These are phyloP conservation scores for Colletotrichum euphorbiae DNA, from an alignment of 2,329 filamentous ascomycete genomes.

Conservation along the genomic window DNA sequence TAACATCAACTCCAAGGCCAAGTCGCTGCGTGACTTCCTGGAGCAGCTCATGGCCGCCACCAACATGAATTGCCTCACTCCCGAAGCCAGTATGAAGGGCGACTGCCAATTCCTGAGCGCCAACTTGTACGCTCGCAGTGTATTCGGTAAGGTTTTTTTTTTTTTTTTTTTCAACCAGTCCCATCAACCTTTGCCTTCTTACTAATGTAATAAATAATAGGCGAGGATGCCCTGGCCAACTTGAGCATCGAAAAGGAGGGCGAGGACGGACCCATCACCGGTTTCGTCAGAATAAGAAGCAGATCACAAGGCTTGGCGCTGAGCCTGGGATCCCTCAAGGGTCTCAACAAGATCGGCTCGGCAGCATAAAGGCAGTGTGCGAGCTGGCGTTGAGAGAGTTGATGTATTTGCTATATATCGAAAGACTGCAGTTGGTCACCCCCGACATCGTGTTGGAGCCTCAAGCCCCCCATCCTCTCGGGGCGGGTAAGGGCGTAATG, in stretches of 20 bases:
- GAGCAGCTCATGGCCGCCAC: conserved; percentile 96
- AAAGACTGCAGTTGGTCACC: conserved; percentile 17
- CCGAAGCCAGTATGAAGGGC: conserved; percentile 94
- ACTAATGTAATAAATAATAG: conserved; percentile 60
- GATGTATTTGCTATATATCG: conserved; percentile 28
- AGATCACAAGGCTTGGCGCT: conserved; percentile 94
- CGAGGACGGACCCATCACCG: conserved; percentile 93
- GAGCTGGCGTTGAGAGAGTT: neutral
- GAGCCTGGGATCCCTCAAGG: conserved; percentile 94
- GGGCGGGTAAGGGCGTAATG: conserved; percentile 13
- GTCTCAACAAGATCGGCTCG: conserved; percentile 82
- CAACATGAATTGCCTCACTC: conserved; percentile 98
- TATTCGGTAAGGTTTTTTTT: conserved; percentile 81
- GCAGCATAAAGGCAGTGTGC: conserved; percentile 45
- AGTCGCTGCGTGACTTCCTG: conserved; percentile 90
- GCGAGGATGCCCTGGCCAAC: conserved; percentile 97
- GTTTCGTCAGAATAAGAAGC: conserved; percentile 97
- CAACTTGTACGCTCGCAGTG: conserved; percentile 94
- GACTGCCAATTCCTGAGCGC: conserved; percentile 98
- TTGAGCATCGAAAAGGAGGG: conserved; percentile 98
- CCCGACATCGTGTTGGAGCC: conserved; percentile 13
- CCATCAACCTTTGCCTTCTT: conserved; percentile 24
- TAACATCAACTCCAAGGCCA: conserved; percentile 98
- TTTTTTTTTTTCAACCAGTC: conserved; percentile 42
- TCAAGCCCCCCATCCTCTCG: neutral